Evolutionary conservation across 805 yeast genomes (phyloP), one percentile per base, ranked within the genome.

Genomic region (Lachancea dasiensis): DNA sequence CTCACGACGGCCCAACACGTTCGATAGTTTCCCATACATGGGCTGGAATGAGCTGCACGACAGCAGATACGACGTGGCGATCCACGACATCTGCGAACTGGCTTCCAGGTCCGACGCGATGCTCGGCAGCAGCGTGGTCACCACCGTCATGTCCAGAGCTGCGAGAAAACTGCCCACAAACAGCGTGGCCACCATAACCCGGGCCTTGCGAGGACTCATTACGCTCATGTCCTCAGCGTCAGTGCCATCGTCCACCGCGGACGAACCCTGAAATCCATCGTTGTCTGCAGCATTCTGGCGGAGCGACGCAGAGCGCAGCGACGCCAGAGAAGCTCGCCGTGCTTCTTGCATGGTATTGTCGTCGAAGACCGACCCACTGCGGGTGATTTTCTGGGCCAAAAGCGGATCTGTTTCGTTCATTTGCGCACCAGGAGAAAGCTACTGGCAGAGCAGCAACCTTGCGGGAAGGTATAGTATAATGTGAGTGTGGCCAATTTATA

Each of bases 21-120:
- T 69, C 8, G 68, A 61, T 32, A 65, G 54, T 1, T 67, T 55
- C 2, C 70, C 70, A 39, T 65, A 67, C 15, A 67, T 41, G 0
- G 71, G 71, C 38, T 67, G 71, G 38, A 64, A 64, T 2, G 70
- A 61, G 0, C 70, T 63, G 3, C 66, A 55, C 3, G 70, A 62
- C 31, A 67, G 56, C 25, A 67, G 43, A 38, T 67, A 67, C 2
- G 68, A 61, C 3, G 70, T 61, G 3, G 71, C 65, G 26, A 67
- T 63, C 70, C 70, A 65, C 13, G 83, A 72, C 49, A 78, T 72
- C 43, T 72, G 70, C 3, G 75, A 72, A n/a, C 77, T 66, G 0
- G 79, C 78, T 44, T 76, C 63, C 51, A 79, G 66, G 44, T 78
- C 84, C 0, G 82, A 75, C 1, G 85, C 82, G 39, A 79, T 78